phyloP scores from a whole-genome alignment of 805 yeast genomes.

The Schwanniomyces sp. region DNA sequence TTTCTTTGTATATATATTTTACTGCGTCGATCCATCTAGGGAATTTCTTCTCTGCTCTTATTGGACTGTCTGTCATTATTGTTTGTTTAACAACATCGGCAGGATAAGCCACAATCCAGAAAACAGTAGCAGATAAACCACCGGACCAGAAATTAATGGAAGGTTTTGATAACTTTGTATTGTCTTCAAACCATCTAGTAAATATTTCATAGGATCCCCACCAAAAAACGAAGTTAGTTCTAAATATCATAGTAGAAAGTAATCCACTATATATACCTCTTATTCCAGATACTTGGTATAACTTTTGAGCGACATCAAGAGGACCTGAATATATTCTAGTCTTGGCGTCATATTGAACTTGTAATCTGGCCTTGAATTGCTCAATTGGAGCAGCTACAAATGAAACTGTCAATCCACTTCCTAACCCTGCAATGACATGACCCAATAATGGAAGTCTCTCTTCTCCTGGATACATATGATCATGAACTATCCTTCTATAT shows the following conservation, averaged over 20 bases:
- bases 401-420: slow-evolving; percentile 91
- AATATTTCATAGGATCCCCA: slow-evolving; percentile 91
- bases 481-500: slow-evolving; percentile 67
- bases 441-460: slow-evolving; percentile 70
- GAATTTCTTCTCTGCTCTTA: slow-evolving; percentile 60
- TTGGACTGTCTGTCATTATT: slow-evolving; percentile 74
- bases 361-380: slow-evolving; percentile 82
- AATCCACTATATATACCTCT: slow-evolving; percentile 79
- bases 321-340: slow-evolving; percentile 75
- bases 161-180: slow-evolving; percentile 66
- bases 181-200: slow-evolving; percentile 62
- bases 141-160: slow-evolving; percentile 90
- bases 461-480: slow-evolving; percentile 59
- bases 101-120: slow-evolving; percentile 90
- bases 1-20: slow-evolving; percentile 57
- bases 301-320: slow-evolving; percentile 63
- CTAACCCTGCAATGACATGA: slow-evolving; percentile 69
- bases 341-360: slow-evolving; percentile 83
- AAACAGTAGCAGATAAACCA: slow-evolving; percentile 80
- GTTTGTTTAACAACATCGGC: slow-evolving; percentile 86
- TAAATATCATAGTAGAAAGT: slow-evolving; percentile 80
- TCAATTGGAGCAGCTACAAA: slow-evolving; percentile 97
- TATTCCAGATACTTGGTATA: slow-evolving; percentile 61
- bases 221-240: slow-evolving; percentile 86
- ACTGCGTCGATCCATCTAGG: slow-evolving; percentile 74